Evolutionary conservation across 768 basidiomycete species (phyloP), one percentile per base, ranked within the genome.

Genomic region (Tricholoma hemisulphureum): DNA sequence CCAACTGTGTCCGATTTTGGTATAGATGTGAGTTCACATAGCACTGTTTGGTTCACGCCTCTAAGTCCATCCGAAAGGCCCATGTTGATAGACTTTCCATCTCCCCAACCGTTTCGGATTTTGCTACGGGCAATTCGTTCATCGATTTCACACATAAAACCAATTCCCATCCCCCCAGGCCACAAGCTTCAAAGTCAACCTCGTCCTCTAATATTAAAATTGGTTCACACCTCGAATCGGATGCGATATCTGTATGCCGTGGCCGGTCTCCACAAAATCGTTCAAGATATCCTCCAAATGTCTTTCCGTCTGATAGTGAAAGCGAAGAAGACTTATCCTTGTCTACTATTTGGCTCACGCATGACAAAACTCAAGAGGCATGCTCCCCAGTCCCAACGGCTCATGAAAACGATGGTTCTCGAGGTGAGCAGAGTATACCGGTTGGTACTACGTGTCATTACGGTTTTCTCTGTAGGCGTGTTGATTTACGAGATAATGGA

Each of bases 21-120:
- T 13, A 31, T 16, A 28, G 23, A 53, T 32, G 61, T 57, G 35
- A 26, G 55, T 56, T 23, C 14, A 13, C 13, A 37, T 5, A 43
- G 29, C 16, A 4, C 29, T 26, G 24, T n/a, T n/a, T 28, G 20
- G 1, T 51, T 28, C 46, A 18, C 29, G 51, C 28, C 26, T 2
- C 18, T 49, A 6, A 49, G 28, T 18, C 26, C 46, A n/a, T 4
- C 28, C 26, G 8, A 49, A 29, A 49, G 46, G 28, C 6, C 24
- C 4, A 21, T n/a, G 7, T 49, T 28, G 18, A 29, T 49, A 29
- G 46, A 49, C 28, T 16, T 49, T 11, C 46, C 26, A 29, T 29
- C 28, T 69, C 68, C 5, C 68, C 70, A 10, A 68, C 70, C 8
- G 56, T 62, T 8, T 71, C 70, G 16, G 64, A 66, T 24, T 60